Evolutionary conservation across 2,329 filamentous ascomycete species (phyloP), one percentile per base, ranked within the genome.

Genomic region (Cladosporium sp.): DNA sequence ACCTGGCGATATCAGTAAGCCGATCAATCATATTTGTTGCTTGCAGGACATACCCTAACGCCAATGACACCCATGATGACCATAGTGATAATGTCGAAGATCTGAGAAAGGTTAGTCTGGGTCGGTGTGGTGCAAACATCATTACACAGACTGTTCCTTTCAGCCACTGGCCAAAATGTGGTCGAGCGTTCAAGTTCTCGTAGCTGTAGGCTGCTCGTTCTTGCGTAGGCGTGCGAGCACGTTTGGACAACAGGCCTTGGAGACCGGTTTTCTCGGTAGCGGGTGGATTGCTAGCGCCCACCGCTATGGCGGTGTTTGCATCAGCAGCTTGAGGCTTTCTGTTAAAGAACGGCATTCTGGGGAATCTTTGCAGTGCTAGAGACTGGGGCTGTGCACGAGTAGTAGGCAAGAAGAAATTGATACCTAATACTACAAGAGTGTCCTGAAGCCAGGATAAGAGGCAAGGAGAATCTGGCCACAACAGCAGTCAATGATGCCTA

Each of bases 51-150:
- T 53, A 91, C 88, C 66, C 88, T 89, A 0, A 91, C 82, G 18
- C 88, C 89, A 57, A 91, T 78, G 14, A 83, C 86, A 11, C 89
- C 89, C 83, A 91, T 85, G 28, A 80, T 75, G 10, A 80, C 79
- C 88, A 91, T 91, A 35, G 88, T 90, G 23, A 89, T 61, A 62
- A 91, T 84, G 72, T 91, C 89, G 14, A 90, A 77, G 82, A 85
- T 88, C 40, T 46, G n/a, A 46, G 40, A 21, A 46, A 21, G 40
- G n/a, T 46, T 12, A 46, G 40, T 46, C 4, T n/a, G 14, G 3
- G 3, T 21, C 8, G 14, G 4, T 21, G 5, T 8, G 10, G n/a
- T n/a, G 37, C 10, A n/a, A n/a, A 21, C n/a, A 21, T 11, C 5
- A 5, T 21, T 4, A 1, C 2, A 46, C 40, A 21, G n/a, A 46